Percentiles rank a stretch among this genome's conserved stretches.
Evolutionary conservation across 345 rosid species (phyloP).

Genomic region (Kernera saxatilis): DNA sequence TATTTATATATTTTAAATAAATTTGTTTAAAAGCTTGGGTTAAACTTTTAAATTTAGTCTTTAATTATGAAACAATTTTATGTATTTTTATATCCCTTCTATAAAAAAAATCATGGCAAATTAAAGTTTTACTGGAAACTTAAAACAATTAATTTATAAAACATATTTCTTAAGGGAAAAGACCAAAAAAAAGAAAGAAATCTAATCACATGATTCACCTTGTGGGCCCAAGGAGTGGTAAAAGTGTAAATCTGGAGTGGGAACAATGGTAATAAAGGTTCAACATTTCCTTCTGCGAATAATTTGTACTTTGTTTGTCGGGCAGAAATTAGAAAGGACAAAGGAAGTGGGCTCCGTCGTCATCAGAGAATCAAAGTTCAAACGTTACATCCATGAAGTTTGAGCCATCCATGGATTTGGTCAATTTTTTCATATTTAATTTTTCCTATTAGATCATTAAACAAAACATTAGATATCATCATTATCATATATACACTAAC

Average conservation of each 20-base stretch:
- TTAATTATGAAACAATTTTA: too few species aligned
- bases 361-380: not conserved
- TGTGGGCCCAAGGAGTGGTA: not conserved
- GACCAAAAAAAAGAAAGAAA: not conserved
- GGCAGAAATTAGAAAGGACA: not conserved
- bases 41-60: not conserved
- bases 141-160: not conserved
- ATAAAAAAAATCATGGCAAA: not conserved
- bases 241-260: constrained; percentile 7
- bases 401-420: not conserved
- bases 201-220: not conserved
- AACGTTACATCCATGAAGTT: constrained; percentile 19
- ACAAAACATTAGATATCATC: not conserved
- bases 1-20: too few species aligned
- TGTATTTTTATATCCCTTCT: not conserved
- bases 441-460: not conserved
- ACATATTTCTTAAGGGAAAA: not conserved
- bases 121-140: not conserved
- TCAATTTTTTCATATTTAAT: not conserved
- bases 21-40: too few species aligned
- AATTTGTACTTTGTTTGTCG: constrained; percentile 13
- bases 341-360: constrained; percentile 2
- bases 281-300: not conserved
- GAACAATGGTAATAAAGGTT: not conserved
- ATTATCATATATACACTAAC: not conserved